Evolutionary conservation across 1,284 basidiomycete species (phyloP).

Genomic region (Papiliotrema laurentii): DNA sequence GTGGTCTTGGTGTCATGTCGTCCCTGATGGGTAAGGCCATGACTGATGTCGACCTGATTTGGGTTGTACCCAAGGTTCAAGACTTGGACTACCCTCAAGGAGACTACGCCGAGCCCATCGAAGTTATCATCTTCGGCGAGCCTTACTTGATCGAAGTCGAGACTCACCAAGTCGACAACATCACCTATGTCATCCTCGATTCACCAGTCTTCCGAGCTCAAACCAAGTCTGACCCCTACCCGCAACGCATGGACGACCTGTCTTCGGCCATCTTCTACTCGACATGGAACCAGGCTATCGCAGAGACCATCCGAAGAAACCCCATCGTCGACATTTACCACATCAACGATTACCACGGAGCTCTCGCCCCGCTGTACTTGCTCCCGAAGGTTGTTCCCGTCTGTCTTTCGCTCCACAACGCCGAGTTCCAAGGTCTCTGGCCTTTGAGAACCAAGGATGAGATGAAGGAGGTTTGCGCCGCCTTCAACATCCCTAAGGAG

Average conservation of each 20-base stretch:
- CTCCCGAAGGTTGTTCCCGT: conserved; percentile 81
- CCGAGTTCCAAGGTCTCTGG: conserved; percentile 94
- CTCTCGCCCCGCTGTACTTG: conserved; percentile 80
- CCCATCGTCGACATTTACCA: conserved; percentile 74
- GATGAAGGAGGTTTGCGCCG: conserved; percentile 94
- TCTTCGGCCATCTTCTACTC: conserved; percentile 94
- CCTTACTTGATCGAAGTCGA: conserved; percentile 91
- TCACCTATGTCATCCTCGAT: conserved; percentile 87
- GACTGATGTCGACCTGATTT: conserved; percentile 88
- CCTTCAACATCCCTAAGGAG: conserved; percentile 92
- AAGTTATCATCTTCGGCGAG: conserved; percentile 92
- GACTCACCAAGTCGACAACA: conserved; percentile 84
- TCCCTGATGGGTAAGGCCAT: conserved; percentile 93
- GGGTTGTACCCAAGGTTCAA: conserved; percentile 90
- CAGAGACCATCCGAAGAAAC: conserved; percentile 74
- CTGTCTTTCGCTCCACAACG: conserved; percentile 90
- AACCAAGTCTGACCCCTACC: conserved; percentile 88
- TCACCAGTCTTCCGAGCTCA: conserved; percentile 91
- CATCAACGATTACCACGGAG: conserved; percentile 78
- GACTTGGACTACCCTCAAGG: conserved; percentile 84
- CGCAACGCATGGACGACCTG: conserved; percentile 91
- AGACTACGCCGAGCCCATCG: conserved; percentile 85
- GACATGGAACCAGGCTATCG: conserved; percentile 93
- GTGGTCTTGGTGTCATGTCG: conserved; percentile 93
- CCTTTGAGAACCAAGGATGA: conserved; percentile 90